Evolutionary conservation across 179 eudicot genomes (phyloP).

Genomic region (Pouteria campechiana): DNA sequence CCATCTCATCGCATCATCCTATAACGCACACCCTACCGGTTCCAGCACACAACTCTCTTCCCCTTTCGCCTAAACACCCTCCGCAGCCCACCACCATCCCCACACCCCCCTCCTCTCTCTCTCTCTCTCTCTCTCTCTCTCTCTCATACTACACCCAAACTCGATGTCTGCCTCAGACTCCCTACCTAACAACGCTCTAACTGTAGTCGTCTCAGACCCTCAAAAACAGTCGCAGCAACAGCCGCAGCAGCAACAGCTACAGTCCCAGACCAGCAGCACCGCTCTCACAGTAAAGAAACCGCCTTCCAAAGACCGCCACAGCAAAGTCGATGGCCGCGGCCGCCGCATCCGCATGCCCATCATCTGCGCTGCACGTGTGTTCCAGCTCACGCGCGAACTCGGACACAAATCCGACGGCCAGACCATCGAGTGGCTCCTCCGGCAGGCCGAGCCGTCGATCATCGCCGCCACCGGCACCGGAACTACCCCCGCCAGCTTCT

Average conservation of each 20-base stretch:
- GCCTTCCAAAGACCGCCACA: slow-evolving; percentile 76
- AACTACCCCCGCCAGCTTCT: slow-evolving; percentile 60
- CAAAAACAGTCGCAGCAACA: slow-evolving; percentile 12
- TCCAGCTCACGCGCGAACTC: slow-evolving; percentile 61
- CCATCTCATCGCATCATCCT: too few species aligned
- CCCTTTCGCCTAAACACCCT: too few species aligned
- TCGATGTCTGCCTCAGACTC: slow-evolving; percentile 55
- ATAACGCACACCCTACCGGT: too few species aligned
- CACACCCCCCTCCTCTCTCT: background rate
- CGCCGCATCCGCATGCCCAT: slow-evolving; percentile 68
- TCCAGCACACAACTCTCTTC: too few species aligned
- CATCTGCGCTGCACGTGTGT: slow-evolving; percentile 72
- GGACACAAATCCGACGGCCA: slow-evolving; percentile 79
- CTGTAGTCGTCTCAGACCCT: slow-evolving; percentile 18
- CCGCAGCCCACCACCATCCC: slow-evolving; percentile 11
- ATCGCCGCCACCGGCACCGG: slow-evolving; percentile 86
- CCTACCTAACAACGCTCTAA: slow-evolving; percentile 9
- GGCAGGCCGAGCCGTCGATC: slow-evolving; percentile 75
- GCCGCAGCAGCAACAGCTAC: slow-evolving; percentile 4
- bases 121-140: slow-evolving; percentile 7
- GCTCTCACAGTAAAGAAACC: slow-evolving; percentile 52
- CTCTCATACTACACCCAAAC: background rate
- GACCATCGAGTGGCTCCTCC: slow-evolving; percentile 75
- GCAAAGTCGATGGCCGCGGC: slow-evolving; percentile 68
- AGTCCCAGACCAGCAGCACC: slow-evolving; percentile 3